Evolutionary conservation across 345 rosid species (phyloP).

Genomic region (Populus alba): DNA sequence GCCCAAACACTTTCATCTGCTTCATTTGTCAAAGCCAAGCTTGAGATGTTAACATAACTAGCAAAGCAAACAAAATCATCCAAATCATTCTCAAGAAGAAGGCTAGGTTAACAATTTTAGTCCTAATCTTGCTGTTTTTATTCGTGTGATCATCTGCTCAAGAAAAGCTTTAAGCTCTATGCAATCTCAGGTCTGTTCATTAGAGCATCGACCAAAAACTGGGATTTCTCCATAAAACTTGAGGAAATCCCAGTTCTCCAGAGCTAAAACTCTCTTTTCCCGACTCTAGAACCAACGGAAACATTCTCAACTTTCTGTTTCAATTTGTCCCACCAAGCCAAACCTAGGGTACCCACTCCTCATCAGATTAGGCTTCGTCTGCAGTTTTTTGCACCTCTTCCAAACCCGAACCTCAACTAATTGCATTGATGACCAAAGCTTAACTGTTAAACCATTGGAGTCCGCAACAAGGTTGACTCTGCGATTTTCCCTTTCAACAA

Average conservation of each 20-base stretch:
- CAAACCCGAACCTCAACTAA: slow-evolving; percentile 50
- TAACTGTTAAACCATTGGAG: no score
- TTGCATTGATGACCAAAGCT: slow-evolving; percentile 28
- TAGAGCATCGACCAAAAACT: no score
- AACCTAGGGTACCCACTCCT: slow-evolving; percentile 24
- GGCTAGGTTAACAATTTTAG: neutral
- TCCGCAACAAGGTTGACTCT: no score
- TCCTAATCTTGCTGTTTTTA: no score
- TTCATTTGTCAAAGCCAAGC: slow-evolving; percentile 4
- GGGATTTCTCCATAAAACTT: slow-evolving; percentile 23
- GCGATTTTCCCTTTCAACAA: no score
- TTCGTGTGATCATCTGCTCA: neutral
- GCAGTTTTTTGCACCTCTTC: slow-evolving; percentile 38
- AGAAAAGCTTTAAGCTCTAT: neutral
- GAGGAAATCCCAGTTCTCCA: slow-evolving; percentile 11
- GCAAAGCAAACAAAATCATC: slow-evolving; percentile 24
- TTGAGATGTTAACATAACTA: slow-evolving; percentile 22
- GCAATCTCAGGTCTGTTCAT: no score
- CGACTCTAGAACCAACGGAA: slow-evolving; percentile 24
- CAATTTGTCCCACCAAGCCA: slow-evolving; percentile 30
- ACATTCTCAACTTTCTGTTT: slow-evolving; percentile 14
- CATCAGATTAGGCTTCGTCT: slow-evolving; percentile 22
- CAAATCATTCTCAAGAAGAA: slow-evolving; percentile 9
- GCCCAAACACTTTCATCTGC: no score
- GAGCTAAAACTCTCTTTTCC: slow-evolving; percentile 15